Conservation (phyloP, 305 asterid genomes). For the Fraxinus xanthoxyloides region DNA sequence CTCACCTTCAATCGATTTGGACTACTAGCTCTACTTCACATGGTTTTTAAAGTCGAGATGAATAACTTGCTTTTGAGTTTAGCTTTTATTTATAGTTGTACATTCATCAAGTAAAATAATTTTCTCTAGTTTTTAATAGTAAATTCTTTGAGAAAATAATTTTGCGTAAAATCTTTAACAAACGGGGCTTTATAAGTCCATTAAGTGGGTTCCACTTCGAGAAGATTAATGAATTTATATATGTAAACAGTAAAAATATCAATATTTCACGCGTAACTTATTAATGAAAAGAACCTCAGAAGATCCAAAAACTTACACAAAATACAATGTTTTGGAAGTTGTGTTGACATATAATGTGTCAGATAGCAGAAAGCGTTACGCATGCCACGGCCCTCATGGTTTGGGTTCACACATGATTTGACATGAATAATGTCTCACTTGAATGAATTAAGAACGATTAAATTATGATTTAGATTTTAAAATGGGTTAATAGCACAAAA, state of each 20-base stretch:
- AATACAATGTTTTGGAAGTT: background rate
- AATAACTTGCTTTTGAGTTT: background rate
- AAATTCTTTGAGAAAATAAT: no score
- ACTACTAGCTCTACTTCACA: background rate
- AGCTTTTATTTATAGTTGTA: background rate
- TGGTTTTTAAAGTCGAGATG: background rate
- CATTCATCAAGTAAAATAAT: background rate
- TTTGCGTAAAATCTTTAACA: no score
- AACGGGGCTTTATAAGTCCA: background rate
- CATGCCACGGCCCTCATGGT: background rate
- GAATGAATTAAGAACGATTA: background rate
- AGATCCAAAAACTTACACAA: background rate
- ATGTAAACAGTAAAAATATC: background rate
- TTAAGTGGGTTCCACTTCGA: background rate
- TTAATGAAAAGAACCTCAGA: background rate
- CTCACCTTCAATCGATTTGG: constrained; percentile 16
- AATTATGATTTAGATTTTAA: no score
- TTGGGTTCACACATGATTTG: background rate
- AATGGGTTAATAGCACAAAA: no score
- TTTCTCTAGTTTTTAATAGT: no score
- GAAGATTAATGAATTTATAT: background rate
- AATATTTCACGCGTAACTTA: background rate
- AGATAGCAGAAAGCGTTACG: background rate
- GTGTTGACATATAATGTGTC: background rate
- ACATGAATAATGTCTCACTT: background rate